Base-by-base conservation (phyloP, 2,329 filamentous ascomycete species). In the Epichloe scottii region DNA sequence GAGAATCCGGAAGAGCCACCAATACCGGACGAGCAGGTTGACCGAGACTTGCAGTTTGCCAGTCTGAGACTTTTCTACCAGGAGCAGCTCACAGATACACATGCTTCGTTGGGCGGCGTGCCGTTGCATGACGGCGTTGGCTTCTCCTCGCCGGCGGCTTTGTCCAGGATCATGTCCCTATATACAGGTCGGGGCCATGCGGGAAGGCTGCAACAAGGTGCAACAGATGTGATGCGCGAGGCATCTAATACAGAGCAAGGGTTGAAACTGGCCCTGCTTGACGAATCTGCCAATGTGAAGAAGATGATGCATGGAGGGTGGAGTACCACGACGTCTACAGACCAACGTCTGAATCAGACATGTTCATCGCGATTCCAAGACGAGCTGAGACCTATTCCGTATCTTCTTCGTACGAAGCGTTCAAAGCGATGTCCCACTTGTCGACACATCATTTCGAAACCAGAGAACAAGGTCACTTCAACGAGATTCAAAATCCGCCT, bases 401-500 rank as follows among this genome's bases (percentile, higher is more conserved):
- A 87, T 15, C 77, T 94, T 2, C 79, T 98, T 14, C 84, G 89
- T 51, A 95, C 91, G 0, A 96, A 96, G 64, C 85, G 91, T 38
- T 89, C 89, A 19, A 97, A 96, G 70, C 87, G 93, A 44, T 98
- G 93, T 67, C 85, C 88, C 48, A 79, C 84, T 11, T 98, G 93
- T 69, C 85, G 93, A 12, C 91, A 97, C 70, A 96, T 97, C 63
- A 85, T 98, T 59, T 87, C 89, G 54, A 94, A 95, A 65, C 93
- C 91, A 14, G 93, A 98, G 68, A 80, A 84, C 53, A 98, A 97
- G 67, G 84, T 95, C 34, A 81, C 82, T 45, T 91, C 86, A 49
- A 93, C 87, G 6, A 85, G 90, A 33, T 97, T 93, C 77, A 87
- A 91, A 61, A 96, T 98, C 66, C 86, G 88, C 50, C 78, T 97